These are phyloP conservation scores for Xylaria intraflava DNA, from an alignment of 495 filamentous ascomycete species.

Conservation along the genomic window DNA sequence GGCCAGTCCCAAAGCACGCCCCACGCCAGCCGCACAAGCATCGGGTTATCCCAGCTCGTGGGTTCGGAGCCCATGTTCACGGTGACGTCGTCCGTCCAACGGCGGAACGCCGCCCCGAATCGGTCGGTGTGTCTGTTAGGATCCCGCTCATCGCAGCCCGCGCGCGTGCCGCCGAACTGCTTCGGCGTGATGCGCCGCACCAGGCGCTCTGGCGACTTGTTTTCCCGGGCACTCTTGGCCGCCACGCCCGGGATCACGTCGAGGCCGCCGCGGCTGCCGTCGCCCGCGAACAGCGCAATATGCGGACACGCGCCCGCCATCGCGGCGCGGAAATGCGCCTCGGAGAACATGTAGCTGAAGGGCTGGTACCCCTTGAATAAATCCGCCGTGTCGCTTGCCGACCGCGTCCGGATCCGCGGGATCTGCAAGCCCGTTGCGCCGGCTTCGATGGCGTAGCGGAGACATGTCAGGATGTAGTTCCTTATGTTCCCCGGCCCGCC, in stretches of 20 bases:
- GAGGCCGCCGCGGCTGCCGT: conserved; percentile 11
- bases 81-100: conserved; percentile 18
- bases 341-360: conserved; percentile 44
- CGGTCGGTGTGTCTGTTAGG: conserved; percentile 40
- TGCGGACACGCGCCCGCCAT: conserved; percentile 35
- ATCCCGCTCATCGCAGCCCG: conserved; percentile 39
- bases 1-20: conserved; percentile 43
- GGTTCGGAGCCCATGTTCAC: conserved; percentile 18
- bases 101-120: conserved; percentile 31
- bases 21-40: conserved; percentile 36
- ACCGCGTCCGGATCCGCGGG: conserved; percentile 35
- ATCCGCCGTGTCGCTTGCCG: conserved; percentile 24
- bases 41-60: conserved; percentile 24
- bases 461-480: conserved; percentile 46
- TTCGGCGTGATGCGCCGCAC: conserved; percentile 36
- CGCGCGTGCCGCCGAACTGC: conserved; percentile 29
- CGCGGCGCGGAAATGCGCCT: conserved; percentile 31
- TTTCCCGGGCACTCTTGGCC: conserved; percentile 4
- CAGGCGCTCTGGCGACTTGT: conserved; percentile 13
- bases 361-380: conserved; percentile 24
- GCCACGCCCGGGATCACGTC: conserved; percentile 34
- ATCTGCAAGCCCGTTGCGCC: conserved; percentile 40
- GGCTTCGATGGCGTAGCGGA: conserved; percentile 45
- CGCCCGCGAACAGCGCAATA: conserved; percentile 26
- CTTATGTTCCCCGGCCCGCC: conserved; percentile 49